Conservation (phyloP, 108 stramenopile species). For the Stephanodiscus triporus region DNA sequence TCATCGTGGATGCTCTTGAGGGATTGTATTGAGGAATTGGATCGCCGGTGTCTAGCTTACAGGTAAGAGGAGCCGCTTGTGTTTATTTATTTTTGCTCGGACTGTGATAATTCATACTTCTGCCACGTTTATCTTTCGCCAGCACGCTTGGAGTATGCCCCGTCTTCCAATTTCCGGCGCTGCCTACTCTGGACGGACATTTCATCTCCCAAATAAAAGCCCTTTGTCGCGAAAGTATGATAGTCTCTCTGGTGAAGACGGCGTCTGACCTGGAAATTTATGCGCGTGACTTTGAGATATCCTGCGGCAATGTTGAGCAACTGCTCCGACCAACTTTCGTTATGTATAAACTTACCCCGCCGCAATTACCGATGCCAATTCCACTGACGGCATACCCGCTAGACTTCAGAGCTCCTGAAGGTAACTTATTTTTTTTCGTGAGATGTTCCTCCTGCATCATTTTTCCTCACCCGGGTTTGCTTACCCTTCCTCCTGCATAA, state of each 20-base stretch:
- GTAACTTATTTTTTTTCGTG: slow-evolving; percentile 17
- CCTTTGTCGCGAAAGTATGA: slow-evolving; percentile 83
- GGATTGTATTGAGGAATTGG: slow-evolving; percentile 70
- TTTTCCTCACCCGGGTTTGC: neutral
- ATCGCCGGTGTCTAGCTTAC: slow-evolving; percentile 65
- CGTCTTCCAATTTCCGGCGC: slow-evolving; percentile 77
- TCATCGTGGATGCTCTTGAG: slow-evolving; percentile 72
- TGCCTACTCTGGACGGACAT: slow-evolving; percentile 86
- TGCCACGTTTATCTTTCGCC: neutral
- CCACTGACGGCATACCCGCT: slow-evolving; percentile 82
- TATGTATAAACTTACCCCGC: slow-evolving; percentile 60
- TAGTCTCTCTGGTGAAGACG: slow-evolving; percentile 68
- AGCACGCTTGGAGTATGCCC: slow-evolving; percentile 16
- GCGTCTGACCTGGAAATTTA: slow-evolving; percentile 86
- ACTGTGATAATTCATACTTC: neutral
- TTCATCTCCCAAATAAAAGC: slow-evolving; percentile 80
- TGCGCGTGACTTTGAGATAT: slow-evolving; percentile 79
- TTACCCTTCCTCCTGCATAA: neutral
- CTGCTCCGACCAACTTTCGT: slow-evolving; percentile 67
- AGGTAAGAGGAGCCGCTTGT: slow-evolving; percentile 23
- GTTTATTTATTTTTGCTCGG: neutral
- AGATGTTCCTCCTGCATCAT: neutral
- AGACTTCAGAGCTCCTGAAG: slow-evolving; percentile 82
- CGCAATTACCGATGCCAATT: slow-evolving; percentile 65
- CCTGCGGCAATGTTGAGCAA: slow-evolving; percentile 79